Base-by-base conservation (phyloP, 2,329 filamentous ascomycete genomes). In the Talaromyces sp. region DNA sequence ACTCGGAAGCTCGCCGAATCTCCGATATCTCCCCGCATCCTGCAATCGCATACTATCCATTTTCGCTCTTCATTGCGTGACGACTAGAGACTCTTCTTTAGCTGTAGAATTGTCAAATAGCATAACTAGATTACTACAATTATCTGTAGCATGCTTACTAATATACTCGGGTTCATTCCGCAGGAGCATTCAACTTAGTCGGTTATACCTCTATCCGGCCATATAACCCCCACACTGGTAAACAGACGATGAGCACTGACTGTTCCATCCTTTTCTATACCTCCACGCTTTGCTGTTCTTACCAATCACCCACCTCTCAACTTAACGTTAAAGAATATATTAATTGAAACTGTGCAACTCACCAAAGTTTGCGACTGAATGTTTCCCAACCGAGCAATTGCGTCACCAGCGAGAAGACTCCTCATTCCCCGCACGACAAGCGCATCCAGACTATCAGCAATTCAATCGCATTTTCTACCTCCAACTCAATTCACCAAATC, bases 361-460 rank as follows among this genome's bases (percentile, higher is more conserved):
- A 11, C 2, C 31, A 22, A 37, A 17, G 9, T 4, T 8, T 35
- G 50, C 31, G 50, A 54, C 41, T 66, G 41, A 52, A 66, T 63
- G 64, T 47, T 47, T 63, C 60, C 56, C 10, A 63, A 52, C 25
- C 60, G 50, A n/a, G 49, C 45, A 9, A 50, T 52, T 50, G 50
- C 60, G 33, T 56, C 64, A 62, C 43, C 47, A 50, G 59, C 64
- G 17, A 56, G 43, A 59, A 52, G 43, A 33, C 52, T 63, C 64
- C 27, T 43, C 37, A 58, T 31, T 33, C 22, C 39, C 19, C 60
- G 56, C 27, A 31, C 6, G 37, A 56, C 25, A 8, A 60, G 63
- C 49, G 22, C 25, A 50, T 50, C 13, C 47, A 50, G 47, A 57
- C 59, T 66, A 5, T 61, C 56, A 3, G 64, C 61, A 25, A 17